A percentile compares a stretch with the other conserved stretches of the same genome.
These are phyloP conservation scores for Sporothrix phasma DNA, from an alignment of 2,329 filamentous ascomycete species.

Conservation along the genomic window DNA sequence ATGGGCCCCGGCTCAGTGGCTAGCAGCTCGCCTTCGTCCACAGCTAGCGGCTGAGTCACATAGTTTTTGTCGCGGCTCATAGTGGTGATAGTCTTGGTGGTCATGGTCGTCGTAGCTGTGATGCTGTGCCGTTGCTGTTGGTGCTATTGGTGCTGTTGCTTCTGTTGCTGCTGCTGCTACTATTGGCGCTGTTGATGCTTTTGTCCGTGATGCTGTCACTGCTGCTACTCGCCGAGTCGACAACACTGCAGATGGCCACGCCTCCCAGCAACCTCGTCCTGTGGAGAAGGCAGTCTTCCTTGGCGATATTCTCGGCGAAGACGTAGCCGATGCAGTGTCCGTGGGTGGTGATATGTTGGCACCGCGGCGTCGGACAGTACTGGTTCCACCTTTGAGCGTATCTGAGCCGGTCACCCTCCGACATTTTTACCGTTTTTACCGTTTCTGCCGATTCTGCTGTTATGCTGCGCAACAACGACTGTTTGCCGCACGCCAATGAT, in stretches of 20 bases:
- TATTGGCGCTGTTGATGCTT: slow-evolving; percentile 21
- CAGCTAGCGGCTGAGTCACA: slow-evolving; percentile 33
- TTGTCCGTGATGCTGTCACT: too few species aligned
- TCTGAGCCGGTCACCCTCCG: neutral
- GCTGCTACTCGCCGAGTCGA: slow-evolving; percentile 33
- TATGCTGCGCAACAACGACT: slow-evolving; percentile 7
- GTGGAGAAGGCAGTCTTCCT: neutral
- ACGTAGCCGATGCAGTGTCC: neutral
- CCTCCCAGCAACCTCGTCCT: slow-evolving; percentile 38
- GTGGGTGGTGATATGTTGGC: neutral
- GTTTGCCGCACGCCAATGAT: slow-evolving; percentile 51
- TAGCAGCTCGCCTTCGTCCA: slow-evolving; percentile 31
- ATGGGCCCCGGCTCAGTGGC: slow-evolving; percentile 58
- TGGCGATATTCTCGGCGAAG: neutral
- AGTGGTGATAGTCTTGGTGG: neutral
- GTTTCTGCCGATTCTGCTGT: neutral
- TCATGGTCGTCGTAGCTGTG: neutral
- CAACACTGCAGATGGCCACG: slow-evolving; percentile 42
- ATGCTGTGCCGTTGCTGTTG: neutral
- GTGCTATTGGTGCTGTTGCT: slow-evolving; percentile 28
- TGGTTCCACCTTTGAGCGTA: slow-evolving; percentile 13
- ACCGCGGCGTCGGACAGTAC: slow-evolving; percentile 13
- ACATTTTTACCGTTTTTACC: too few species aligned
- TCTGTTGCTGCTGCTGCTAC: slow-evolving; percentile 24
- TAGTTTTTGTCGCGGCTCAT: slow-evolving; percentile 10